Evolutionary conservation across 805 yeast species (phyloP), one percentile per base, ranked within the genome.

Genomic region (Saccharomycopsis synnaedendra): DNA sequence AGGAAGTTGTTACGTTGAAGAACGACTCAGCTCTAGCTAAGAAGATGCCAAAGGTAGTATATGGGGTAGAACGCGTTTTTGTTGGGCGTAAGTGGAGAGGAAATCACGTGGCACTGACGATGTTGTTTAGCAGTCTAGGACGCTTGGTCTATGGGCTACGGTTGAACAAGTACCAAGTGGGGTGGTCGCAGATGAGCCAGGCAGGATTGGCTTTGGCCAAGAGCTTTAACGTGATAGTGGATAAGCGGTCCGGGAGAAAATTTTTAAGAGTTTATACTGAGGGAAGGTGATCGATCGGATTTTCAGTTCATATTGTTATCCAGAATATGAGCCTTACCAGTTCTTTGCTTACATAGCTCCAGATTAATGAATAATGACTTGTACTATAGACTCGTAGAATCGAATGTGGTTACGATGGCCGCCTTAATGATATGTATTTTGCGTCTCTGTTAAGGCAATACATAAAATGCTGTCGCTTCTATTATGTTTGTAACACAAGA

Each of bases 151-250:
- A 74, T 56, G 86, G 85, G 0, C 57, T 72, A 47, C 44, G 29
- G 0, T 54, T 80, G 9, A 61, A 62, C 2, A 71, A 61, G 48
- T 54, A 52, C 10, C 70, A 75, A 50, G 59, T 82, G 19, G 84
- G 79, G 1, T 82, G 85, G 76, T 78, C 85, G 41, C 90, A 82
- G 58, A 88, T 89, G 0, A 77, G 84, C 49, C 74, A 69, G 44
- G 69, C 72, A 49, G 90, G 90, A 0, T 77, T 78, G 1, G 68
- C 70, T 48, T 65, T 82, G 33, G 86, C 88, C 0, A 60, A 59
- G 34, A 62, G 58, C 32, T 81, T 75, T 57, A 79, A 77, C 29
- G 36, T 47, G 32, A 52, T 52, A 5, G 39, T 42, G 3, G 49
- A 47, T 35, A 19, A 5, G n/a, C 43, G 46, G 27, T 34, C 47